Base-by-base conservation (phyloP, 2,329 filamentous ascomycete genomes). In the Beauveria sp. region DNA sequence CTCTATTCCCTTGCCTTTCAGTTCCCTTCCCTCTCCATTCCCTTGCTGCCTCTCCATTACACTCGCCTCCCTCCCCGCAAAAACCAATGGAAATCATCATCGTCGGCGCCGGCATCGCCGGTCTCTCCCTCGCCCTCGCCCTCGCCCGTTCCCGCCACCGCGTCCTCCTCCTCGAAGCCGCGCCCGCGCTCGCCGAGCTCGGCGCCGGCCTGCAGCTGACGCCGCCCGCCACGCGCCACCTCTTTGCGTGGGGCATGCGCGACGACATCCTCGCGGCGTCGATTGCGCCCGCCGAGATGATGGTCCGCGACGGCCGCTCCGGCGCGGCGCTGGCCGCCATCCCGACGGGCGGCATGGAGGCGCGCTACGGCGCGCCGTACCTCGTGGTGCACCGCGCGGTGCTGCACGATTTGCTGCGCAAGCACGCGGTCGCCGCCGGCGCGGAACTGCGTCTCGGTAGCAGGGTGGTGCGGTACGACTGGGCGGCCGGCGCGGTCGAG, bases 151-250 rank as follows among this genome's bases (percentile, higher is more conserved):
- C 75, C 26, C 68, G 67, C 24, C 77, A 84, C 62, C 74, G 81
- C 63, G 82, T 77, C 64, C 63, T 79, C 4, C 62, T 84, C 1
- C 73, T 84, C 0, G 81, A 84, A 62, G 68, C 71, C 24, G 74
- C 75, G 2, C 76, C 80, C 0, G 69, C 75, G 52, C 69, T 77
- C 1, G 80, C 81, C 1, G 79, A 57, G 69, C 64, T 50, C 41
- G 70, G 70, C 28, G 71, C 70, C 5, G 70, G 70, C 46, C 68
- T 73, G 34, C 66, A 69, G 20, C 65, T 73, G 43, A 70, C 71
- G 4, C 71, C 72, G 4, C 73, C 73, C 59, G 68, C 67, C 30
- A 64, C 66, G 43, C 67, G 69, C 4, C 67, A 73, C 30, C 64
- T 73, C 14, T 66, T 69, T 46, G 26, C 40, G 20, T 73, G 71